phyloP scores from a whole-genome alignment of 1,139 yeast species.

The Debaryomyces nepalensis region DNA sequence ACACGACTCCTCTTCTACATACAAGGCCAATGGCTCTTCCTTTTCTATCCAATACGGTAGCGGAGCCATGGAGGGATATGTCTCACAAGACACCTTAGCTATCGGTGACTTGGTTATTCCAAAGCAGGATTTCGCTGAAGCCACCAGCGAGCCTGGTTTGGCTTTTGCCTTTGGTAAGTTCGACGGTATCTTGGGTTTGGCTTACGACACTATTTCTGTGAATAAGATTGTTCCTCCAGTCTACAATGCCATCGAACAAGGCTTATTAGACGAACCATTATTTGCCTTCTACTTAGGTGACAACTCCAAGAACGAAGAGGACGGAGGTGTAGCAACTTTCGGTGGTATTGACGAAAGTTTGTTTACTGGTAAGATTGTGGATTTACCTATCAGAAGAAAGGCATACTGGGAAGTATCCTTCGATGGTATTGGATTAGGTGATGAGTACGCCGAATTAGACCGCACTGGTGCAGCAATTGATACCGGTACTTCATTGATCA shows the following conservation, averaged over 20 bases:
- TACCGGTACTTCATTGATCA: conserved; percentile 96
- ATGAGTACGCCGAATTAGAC: conserved; percentile 81
- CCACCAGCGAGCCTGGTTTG: conserved; percentile 95
- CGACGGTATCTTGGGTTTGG: conserved; percentile 96
- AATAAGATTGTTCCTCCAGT: conserved; percentile 90
- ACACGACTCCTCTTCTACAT: conserved; percentile 76
- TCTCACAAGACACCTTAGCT: conserved; percentile 79
- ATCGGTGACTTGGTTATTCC: conserved; percentile 86
- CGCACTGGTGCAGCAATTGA: conserved; percentile 96
- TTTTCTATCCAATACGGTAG: conserved; percentile 90
- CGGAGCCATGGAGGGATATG: conserved; percentile 89
- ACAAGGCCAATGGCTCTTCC: conserved; percentile 82
- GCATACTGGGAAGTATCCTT: conserved; percentile 99
- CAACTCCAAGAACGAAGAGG: conserved; percentile 60
- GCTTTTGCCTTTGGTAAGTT: conserved; percentile 98
- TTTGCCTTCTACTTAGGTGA: conserved; percentile 93
- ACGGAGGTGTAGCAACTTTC: conserved; percentile 91
- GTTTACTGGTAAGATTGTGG: conserved; percentile 81
- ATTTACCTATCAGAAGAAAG: conserved; percentile 98
- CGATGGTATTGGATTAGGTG: conserved; percentile 88
- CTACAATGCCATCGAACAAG: conserved; percentile 83
- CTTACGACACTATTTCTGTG: conserved; percentile 88
- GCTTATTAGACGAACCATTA: conserved; percentile 78
- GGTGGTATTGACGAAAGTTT: conserved; percentile 87
- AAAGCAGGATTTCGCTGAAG: conserved; percentile 93